Evolutionary conservation across 129 eudicot species (phyloP).

Genomic region (Artemisia annua): DNA sequence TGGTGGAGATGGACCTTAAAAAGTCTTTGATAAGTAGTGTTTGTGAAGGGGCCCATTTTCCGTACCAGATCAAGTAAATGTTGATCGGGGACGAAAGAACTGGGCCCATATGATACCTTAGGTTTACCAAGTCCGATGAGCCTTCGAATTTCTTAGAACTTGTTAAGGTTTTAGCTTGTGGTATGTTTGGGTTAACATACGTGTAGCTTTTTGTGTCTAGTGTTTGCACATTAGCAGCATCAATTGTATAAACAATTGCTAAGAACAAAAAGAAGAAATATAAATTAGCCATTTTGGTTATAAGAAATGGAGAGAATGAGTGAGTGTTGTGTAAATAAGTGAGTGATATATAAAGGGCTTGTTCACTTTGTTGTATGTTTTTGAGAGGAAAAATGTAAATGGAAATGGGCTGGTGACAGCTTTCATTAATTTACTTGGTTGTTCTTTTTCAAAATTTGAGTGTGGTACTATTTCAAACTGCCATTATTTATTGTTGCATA

Average conservation of each 20-base stretch:
- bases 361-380: neutral
- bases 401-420: constrained; percentile 69
- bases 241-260: neutral
- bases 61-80: constrained; percentile 85
- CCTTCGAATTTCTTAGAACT: constrained; percentile 75
- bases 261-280: too few relatives aligned
- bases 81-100: constrained; percentile 88
- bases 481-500: too few relatives aligned
- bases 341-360: too few relatives aligned
- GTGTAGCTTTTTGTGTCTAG: constrained; percentile 20
- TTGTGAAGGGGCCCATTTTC: constrained; percentile 68
- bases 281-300: neutral
- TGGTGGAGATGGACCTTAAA: constrained; percentile 35
- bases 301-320: neutral
- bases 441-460: too few relatives aligned
- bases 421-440: constrained; percentile 33
- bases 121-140: constrained; percentile 74
- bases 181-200: constrained; percentile 45
- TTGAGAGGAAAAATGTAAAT: constrained; percentile 17
- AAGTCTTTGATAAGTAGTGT: constrained; percentile 38
- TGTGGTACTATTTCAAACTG: too few relatives aligned
- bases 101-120: constrained; percentile 93
- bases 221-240: constrained; percentile 9
- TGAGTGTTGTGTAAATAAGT: neutral
- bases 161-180: constrained; percentile 50